A percentile compares a stretch with the other conserved stretches of the same genome.
These are phyloP conservation scores for Aureobasidium sp. DNA, from an alignment of 2,329 filamentous ascomycete genomes.

Conservation along the genomic window DNA sequence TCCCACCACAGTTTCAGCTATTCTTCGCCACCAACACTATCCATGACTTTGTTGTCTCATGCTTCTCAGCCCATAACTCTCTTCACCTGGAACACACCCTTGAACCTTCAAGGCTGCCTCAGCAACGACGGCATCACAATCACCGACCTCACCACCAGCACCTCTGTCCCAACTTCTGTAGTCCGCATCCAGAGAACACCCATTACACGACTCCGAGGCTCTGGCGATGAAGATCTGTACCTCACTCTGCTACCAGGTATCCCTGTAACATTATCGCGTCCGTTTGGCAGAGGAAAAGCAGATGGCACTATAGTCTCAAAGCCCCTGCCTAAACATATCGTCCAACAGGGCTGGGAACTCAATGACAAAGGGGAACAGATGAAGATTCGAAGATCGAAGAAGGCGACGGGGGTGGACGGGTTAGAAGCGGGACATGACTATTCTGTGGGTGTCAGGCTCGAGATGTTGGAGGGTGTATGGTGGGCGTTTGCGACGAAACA, in stretches of 20 bases:
- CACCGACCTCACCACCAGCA: background rate
- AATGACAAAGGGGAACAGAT: background rate
- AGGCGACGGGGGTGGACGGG: background rate
- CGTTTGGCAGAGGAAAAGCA: background rate
- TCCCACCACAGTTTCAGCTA: background rate
- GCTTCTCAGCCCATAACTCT: background rate
- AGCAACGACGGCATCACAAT: background rate
- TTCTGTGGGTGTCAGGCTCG: background rate
- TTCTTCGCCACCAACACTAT: background rate
- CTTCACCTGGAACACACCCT: background rate
- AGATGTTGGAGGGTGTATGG: background rate
- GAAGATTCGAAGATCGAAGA: background rate
- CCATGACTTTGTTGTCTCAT: background rate
- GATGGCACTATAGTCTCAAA: background rate
- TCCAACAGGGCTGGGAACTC: background rate
- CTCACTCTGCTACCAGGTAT: background rate
- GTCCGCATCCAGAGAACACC: background rate
- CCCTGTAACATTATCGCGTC: background rate
- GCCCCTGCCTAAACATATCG: background rate
- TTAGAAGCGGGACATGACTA: background rate
- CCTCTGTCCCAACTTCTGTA: background rate
- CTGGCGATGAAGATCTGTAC: background rate
- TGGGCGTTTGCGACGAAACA: conserved; percentile 1
- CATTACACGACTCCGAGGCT: background rate
- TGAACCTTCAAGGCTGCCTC: background rate